These are phyloP conservation scores for Geotrichum siamense DNA, from an alignment of 1,139 yeast species.

Conservation along the genomic window DNA sequence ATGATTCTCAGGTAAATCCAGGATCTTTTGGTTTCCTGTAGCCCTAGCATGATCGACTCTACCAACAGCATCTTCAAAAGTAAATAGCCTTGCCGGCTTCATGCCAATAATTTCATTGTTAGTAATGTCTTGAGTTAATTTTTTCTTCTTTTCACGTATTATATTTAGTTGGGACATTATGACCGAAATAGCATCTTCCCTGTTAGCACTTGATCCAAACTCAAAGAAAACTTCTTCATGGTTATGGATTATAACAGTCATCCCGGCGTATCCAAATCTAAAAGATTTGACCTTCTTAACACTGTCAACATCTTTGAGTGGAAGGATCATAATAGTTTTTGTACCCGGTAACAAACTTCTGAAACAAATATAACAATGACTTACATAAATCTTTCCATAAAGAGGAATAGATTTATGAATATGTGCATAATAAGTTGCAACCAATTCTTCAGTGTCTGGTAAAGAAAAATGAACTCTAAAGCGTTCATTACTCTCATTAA, in stretches of 20 bases:
- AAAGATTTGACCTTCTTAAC: constrained; percentile 61
- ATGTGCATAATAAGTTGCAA: constrained; percentile 68
- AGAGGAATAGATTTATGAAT: constrained; percentile 64
- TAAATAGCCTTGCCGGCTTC: constrained; percentile 28
- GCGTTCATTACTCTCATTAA: constrained; percentile 44
- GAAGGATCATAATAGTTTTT: constrained; percentile 76
- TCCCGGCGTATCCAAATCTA: constrained; percentile 59
- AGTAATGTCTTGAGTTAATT: neutral
- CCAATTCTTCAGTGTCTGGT: constrained; percentile 43
- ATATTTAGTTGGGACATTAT: constrained; percentile 46
- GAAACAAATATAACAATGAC: constrained; percentile 62
- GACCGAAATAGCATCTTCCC: constrained; percentile 67
- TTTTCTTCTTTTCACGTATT: constrained; percentile 26
- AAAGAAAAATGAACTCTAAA: constrained; percentile 64
- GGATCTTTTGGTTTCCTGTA: constrained; percentile 1
- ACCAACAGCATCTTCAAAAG: constrained; percentile 28
- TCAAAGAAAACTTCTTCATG: constrained; percentile 72
- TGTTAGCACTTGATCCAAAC: constrained; percentile 54
- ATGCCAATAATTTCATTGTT: constrained; percentile 14
- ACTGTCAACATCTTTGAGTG: constrained; percentile 61
- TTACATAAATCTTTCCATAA: constrained; percentile 75
- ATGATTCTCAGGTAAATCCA: neutral
- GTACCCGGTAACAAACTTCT: constrained; percentile 75
- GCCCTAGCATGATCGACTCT: neutral
- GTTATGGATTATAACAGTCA: constrained; percentile 61